phyloP scores from a whole-genome alignment of 1,139 yeast species.

The Suhomyces bribrorum region DNA sequence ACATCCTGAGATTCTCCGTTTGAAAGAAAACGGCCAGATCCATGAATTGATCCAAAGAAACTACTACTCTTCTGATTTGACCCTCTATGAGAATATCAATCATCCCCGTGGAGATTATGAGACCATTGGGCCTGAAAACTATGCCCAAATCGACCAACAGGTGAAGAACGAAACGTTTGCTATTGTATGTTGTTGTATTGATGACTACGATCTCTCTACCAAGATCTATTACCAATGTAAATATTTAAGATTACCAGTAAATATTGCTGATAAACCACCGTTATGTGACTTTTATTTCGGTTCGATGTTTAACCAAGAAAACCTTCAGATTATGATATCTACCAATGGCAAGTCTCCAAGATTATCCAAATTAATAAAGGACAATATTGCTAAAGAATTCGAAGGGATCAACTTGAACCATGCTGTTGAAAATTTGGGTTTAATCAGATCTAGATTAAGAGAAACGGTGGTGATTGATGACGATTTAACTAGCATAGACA shows the following conservation, averaged over 20 bases:
- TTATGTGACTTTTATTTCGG: conserved; percentile 88
- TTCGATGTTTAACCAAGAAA: conserved; percentile 74
- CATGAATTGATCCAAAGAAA: conserved; percentile 41
- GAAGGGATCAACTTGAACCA: conserved; percentile 47
- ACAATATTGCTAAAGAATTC: conserved; percentile 50
- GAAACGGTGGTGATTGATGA: conserved; percentile 43
- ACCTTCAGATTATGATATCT: conserved; percentile 77
- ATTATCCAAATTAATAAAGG: conserved; percentile 65
- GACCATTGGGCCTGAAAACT: conserved; percentile 28
- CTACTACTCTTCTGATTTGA: conserved; percentile 47
- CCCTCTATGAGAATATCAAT: conserved; percentile 45
- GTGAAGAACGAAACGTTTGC: conserved; percentile 50
- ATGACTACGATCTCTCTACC: conserved; percentile 63
- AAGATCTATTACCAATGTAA: conserved; percentile 64
- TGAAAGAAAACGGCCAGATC: conserved; percentile 45
- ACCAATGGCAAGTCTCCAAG: conserved; percentile 86
- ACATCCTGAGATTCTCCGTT: conserved; percentile 45
- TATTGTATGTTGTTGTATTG: conserved; percentile 73
- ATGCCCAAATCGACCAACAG: conserved; percentile 33
- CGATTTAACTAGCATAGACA: conserved; percentile 54
- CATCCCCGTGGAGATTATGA: conserved; percentile 20
- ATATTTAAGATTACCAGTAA: conserved; percentile 59
- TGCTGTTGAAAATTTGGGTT: conserved; percentile 67
- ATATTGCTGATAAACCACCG: conserved; percentile 83
- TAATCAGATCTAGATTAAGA: conserved; percentile 55